phyloP scores from a whole-genome alignment of 2,329 filamentous ascomycete species.

The Neonectria coccinea region DNA sequence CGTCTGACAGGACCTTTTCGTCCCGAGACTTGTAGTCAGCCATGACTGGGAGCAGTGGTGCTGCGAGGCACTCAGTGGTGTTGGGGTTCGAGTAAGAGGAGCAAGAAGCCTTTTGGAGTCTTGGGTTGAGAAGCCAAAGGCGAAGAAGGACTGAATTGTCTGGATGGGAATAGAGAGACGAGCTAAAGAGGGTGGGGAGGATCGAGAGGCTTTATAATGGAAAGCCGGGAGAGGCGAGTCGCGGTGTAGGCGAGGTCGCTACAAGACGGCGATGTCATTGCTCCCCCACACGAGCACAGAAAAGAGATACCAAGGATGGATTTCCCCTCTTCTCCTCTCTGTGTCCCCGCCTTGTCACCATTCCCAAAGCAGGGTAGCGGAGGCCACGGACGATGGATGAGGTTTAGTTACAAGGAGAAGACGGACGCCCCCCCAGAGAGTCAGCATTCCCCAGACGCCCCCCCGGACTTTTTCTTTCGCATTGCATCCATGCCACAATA shows the following conservation, averaged over 20 bases:
- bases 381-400: not conserved
- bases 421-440: constrained; percentile 15
- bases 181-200: constrained; percentile 5
- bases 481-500: not conserved
- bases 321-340: not conserved
- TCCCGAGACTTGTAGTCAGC: constrained; percentile 22
- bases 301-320: too few relatives aligned
- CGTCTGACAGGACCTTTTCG: constrained; percentile 28
- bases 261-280: constrained; percentile 20
- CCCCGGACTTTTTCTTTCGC: constrained; percentile 5
- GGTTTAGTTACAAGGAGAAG: not conserved
- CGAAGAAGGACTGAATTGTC: not conserved
- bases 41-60: constrained; percentile 8
- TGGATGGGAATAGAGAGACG: constrained; percentile 9
- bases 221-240: constrained; percentile 2
- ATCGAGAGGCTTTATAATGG: constrained; percentile 21
- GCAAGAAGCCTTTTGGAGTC: not conserved
- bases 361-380: constrained; percentile 13
- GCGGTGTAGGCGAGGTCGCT: too few relatives aligned
- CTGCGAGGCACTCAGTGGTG: not conserved
- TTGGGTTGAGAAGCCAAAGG: constrained; percentile 1
- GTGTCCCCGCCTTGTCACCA: constrained; percentile 4
- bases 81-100: not conserved
- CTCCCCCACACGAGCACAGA: constrained; percentile 11
- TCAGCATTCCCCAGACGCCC: constrained; percentile 27